phyloP scores from a whole-genome alignment of 768 basidiomycete species.

The Kwoniella sp. region DNA sequence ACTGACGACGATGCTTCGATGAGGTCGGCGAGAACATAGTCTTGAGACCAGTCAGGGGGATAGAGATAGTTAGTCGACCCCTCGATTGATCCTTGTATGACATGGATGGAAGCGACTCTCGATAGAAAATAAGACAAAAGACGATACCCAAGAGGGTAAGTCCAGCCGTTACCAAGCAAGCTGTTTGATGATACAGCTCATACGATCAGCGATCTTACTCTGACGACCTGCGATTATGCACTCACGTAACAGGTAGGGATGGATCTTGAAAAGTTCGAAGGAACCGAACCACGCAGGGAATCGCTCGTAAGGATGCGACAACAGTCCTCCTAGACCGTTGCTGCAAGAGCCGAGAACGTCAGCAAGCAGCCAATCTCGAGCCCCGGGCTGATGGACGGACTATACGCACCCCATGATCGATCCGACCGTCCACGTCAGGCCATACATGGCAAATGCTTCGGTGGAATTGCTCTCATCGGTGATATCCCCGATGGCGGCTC shows the following conservation, averaged over 20 bases:
- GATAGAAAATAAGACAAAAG: constrained; percentile 44
- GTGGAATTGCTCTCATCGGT: constrained; percentile 54
- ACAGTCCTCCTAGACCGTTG: constrained; percentile 43
- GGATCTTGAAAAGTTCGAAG: constrained; percentile 28
- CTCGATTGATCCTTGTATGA: background rate
- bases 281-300: constrained; percentile 44
- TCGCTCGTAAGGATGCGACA: constrained; percentile 53
- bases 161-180: constrained; percentile 46
- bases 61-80: constrained; percentile 8
- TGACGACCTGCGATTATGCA: background rate
- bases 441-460: constrained; percentile 55
- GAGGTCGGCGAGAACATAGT: background rate
- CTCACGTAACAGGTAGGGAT: constrained; percentile 50
- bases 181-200: constrained; percentile 23
- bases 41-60: constrained; percentile 11
- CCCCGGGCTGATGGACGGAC: constrained; percentile 10
- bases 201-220: background rate
- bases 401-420: constrained; percentile 51
- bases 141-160: constrained; percentile 46
- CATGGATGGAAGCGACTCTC: constrained; percentile 42
- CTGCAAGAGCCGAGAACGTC: constrained; percentile 10
- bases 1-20: constrained; percentile 21
- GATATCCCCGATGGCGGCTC: constrained; percentile 53
- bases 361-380: background rate
- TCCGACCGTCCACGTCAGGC: constrained; percentile 54